phyloP scores from a whole-genome alignment of 208 protist species.

The Trypanosoma platydactyli region DNA sequence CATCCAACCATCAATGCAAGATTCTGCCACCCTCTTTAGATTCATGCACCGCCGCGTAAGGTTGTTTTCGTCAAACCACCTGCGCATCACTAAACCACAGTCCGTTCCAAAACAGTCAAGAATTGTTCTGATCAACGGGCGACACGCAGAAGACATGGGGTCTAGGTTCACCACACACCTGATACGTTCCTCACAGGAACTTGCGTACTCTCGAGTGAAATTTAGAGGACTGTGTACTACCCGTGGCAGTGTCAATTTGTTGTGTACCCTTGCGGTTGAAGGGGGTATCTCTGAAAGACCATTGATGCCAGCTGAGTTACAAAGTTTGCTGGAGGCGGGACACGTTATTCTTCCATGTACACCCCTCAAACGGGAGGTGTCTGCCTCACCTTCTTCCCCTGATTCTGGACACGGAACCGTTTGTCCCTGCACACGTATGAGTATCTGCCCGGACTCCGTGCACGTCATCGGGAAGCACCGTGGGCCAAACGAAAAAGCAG shows the following conservation, averaged over 20 bases:
- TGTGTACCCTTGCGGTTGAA: neutral
- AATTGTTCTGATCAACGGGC: conserved; percentile 19
- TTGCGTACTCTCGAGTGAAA: neutral
- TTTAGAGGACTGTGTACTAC: conserved; percentile 2
- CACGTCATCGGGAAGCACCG: conserved; percentile 53
- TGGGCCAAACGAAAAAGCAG: conserved; percentile 14
- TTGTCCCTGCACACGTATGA: conserved; percentile 49
- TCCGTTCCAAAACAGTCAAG: conserved; percentile 37
- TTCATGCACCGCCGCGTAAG: conserved; percentile 18
- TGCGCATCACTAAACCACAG: conserved; percentile 18
- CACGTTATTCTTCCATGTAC: conserved; percentile 38
- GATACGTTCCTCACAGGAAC: conserved; percentile 11
- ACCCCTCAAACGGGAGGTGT: conserved; percentile 37
- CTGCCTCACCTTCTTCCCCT: conserved; percentile 35
- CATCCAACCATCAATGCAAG: conserved; percentile 44
- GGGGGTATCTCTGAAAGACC: conserved; percentile 11
- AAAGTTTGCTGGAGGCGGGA: conserved; percentile 5
- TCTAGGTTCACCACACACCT: conserved; percentile 17
- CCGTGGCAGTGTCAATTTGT: neutral
- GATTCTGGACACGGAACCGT: conserved; percentile 42
- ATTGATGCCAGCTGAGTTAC: neutral
- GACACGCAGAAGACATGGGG: conserved; percentile 26
- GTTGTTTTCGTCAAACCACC: conserved; percentile 15
- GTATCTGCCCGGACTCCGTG: conserved; percentile 31
- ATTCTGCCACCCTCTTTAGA: conserved; percentile 17